Base-by-base conservation (phyloP, 1,284 basidiomycete species). In the Xanthoconium separans region DNA sequence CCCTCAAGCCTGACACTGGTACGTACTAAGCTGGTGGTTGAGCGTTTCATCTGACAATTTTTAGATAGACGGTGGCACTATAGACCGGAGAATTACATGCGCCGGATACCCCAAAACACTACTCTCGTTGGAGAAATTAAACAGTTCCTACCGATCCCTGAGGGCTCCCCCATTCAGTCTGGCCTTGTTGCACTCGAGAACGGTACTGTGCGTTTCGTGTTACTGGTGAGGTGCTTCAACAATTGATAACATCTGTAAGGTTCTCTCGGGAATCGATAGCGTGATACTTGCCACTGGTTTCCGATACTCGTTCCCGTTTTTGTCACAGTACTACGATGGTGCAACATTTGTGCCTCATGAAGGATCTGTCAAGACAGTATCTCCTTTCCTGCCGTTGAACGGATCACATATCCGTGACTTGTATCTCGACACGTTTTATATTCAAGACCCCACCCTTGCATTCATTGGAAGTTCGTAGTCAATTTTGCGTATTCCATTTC, bases 391-490 rank as follows among this genome's bases (percentile, higher is more conserved):
- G 10, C 43, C 58, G 2, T 6, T 43, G 41, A 51, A 50, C 1
- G 61, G 59, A 27, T 43, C 49, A 8, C 18, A 61, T 24, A 27
- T 64, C 18, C 59, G 60, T 24, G 59, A 61, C 29, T 31, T 61
- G 37, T 63, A 61, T 29, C 50, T 63, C 7, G 54, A 63, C 18
- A 5, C 49, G 12, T 61, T 61, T 44, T 60, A 61, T 16, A 42
- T 55, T 41, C 20, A 3, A 8, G 60, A 62, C n/a, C 61, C 61
- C 1, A 62, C 61, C 2, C 51, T 62, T 6, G 60, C 56, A 10
- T 63, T 63, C 39, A 1, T 59, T 2, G 50, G 39, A 7, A 16
- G 54, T 63, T 36, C 5, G 60, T 61, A 6, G 27, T 27, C 34
- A 15, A 6, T 3, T 34, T 34, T 34, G 9, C 16, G 16, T 34